Conservation (phyloP, 441 rosid species). For the Euphorbia celastroides region DNA sequence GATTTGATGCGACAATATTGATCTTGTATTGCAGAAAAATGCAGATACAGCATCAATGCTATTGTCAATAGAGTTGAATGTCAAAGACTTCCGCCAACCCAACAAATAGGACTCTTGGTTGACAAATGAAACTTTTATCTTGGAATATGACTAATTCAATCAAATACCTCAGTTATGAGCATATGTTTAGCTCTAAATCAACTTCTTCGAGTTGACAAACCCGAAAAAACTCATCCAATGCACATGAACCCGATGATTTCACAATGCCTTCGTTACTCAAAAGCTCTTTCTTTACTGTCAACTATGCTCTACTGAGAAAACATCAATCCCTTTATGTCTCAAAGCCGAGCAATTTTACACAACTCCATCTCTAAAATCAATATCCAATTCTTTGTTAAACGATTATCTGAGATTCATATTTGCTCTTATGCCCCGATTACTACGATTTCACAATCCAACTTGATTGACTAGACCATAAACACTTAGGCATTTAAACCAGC, state of each 20-base stretch:
- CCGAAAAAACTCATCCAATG: background rate
- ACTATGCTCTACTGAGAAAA: background rate
- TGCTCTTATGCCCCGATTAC: background rate
- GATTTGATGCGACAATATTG: too few relatives aligned
- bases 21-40: too few relatives aligned
- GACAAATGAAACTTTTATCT: background rate
- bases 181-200: background rate
- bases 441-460: background rate
- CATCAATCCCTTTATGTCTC: background rate
- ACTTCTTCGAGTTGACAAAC: background rate
- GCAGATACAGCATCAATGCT: too few relatives aligned
- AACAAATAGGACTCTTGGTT: background rate
- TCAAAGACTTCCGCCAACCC: too few relatives aligned
- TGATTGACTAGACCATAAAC: background rate
- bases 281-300: background rate
- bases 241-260: background rate
- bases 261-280: background rate
- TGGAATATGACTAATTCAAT: background rate
- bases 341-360: background rate
- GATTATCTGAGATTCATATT: too few relatives aligned
- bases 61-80: too few relatives aligned
- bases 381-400: too few relatives aligned
- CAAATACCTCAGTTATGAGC: background rate
- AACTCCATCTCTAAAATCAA: too few relatives aligned
- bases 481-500: conserved; percentile 67